These are phyloP conservation scores for Aspergillus fumigatiaffinis DNA, from an alignment of 2,329 filamentous ascomycete species.

Conservation along the genomic window DNA sequence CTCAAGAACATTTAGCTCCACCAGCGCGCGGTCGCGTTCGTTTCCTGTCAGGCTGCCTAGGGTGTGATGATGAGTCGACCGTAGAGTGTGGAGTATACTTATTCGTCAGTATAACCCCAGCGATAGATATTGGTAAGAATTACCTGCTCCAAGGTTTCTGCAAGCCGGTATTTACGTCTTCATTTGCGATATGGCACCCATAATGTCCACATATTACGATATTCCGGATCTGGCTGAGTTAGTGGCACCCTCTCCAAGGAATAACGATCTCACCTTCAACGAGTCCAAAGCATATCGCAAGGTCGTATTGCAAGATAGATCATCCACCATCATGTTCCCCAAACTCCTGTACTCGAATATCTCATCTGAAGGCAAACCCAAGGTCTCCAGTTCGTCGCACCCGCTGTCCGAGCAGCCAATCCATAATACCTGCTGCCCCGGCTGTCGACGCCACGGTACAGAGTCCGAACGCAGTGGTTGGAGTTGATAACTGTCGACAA, in stretches of 20 bases:
- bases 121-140: neutral
- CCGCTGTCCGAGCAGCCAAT: conserved; percentile 19
- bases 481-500: neutral
- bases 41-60: conserved; percentile 7
- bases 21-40: conserved; percentile 14
- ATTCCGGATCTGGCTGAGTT: conserved; percentile 9
- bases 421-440: conserved; percentile 15
- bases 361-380: conserved; percentile 11
- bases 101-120: neutral
- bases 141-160: conserved; percentile 17
- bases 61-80: conserved; percentile 5
- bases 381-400: conserved; percentile 11
- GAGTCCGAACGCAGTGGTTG: neutral
- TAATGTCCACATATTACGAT: conserved; percentile 21
- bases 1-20: conserved; percentile 19
- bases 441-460: conserved; percentile 9
- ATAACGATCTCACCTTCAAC: conserved; percentile 5
- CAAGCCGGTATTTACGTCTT: conserved; percentile 10
- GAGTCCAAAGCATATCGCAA: conserved; percentile 14
- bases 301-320: conserved; percentile 16
- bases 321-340: conserved; percentile 20
- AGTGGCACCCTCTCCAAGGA: neutral
- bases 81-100: conserved; percentile 15
- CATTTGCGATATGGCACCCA: conserved; percentile 15
- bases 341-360: conserved; percentile 16